Evolutionary conservation across 768 basidiomycete species (phyloP), one percentile per base, ranked within the genome.

Genomic region (Podaxis sp.): DNA sequence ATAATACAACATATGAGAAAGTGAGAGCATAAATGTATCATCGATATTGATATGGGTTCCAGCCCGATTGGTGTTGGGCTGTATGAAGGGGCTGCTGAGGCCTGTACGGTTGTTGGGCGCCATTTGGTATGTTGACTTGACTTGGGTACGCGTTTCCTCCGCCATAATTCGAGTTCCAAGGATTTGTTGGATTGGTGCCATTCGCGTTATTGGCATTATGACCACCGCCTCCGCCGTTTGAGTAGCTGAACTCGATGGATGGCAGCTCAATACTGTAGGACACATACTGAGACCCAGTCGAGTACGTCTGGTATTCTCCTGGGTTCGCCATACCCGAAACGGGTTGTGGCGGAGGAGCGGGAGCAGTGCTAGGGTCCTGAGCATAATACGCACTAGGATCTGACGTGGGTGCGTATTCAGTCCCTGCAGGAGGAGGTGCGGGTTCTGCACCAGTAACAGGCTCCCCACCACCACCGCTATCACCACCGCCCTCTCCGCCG

Each of bases 11-110:
- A 15, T 26, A 19, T 22, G 44, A 26, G 13, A 24, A 24, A 48
- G 39, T 19, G 22, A 44, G 12, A 28, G 17, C 24, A 24, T 22
- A 39, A 52, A 52, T 12, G 33, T 3, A 54, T 42, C 52, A 61
- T 24, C 9, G 42, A 19, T 56, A 51, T 13, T 51, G 54, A 26
- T 63, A 62, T 30, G 61, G 61, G 22, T 40, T 57, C 46, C 55
- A 57, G 22, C 46, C 26, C 22, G 44, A 46, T 11, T 63, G 54
- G 13, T 63, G 54, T 24, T 42, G 36, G 3, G 12, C 28, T 11
- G 52, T 2, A 3, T 33, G 30, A 54, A 36, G 17, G 8, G 39
- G 6, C 30, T 49, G 58, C 22, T 52, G 59, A 30, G 52, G 30
- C 24, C 15, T 19, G 42, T 33, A 22, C 5, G 61, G 61, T 40